phyloP scores from a whole-genome alignment of 345 rosid genomes.

The Murraya paniculata region DNA sequence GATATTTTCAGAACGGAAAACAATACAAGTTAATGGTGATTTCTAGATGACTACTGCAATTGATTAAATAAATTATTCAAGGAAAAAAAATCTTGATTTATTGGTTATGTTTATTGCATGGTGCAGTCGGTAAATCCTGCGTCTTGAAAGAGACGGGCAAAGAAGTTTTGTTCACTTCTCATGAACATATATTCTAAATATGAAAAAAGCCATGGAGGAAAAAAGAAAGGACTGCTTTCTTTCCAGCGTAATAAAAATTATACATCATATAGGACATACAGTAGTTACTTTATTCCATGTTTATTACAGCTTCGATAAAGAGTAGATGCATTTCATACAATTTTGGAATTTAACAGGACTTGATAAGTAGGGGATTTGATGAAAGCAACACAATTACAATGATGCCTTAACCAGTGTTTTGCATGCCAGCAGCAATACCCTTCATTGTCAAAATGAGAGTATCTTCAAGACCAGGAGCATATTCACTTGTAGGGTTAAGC shows the following conservation, averaged over 20 bases:
- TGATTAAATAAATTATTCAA: background rate
- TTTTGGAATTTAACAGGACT: background rate
- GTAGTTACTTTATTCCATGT: background rate
- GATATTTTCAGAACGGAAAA: background rate
- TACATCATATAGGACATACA: background rate
- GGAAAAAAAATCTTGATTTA: background rate
- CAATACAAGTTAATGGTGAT: background rate
- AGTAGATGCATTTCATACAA: background rate
- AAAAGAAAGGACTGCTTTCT: background rate
- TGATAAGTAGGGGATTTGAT: background rate
- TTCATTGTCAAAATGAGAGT: constrained; percentile 95
- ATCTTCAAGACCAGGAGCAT: constrained; percentile 91
- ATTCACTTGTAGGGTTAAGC: constrained; percentile 87
- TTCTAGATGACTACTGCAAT: background rate
- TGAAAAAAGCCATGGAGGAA: background rate
- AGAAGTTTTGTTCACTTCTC: background rate
- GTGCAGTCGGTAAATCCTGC: background rate
- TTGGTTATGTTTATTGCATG: background rate
- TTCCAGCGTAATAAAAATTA: background rate
- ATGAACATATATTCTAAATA: background rate
- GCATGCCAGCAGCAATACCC: constrained; percentile 95
- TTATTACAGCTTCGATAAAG: background rate
- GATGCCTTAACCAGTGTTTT: constrained; percentile 76
- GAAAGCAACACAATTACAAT: background rate
- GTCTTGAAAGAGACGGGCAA: background rate